These are phyloP conservation scores for Sporothrix brunneoviolacea DNA, from an alignment of 2,329 filamentous ascomycete genomes.

Conservation along the genomic window DNA sequence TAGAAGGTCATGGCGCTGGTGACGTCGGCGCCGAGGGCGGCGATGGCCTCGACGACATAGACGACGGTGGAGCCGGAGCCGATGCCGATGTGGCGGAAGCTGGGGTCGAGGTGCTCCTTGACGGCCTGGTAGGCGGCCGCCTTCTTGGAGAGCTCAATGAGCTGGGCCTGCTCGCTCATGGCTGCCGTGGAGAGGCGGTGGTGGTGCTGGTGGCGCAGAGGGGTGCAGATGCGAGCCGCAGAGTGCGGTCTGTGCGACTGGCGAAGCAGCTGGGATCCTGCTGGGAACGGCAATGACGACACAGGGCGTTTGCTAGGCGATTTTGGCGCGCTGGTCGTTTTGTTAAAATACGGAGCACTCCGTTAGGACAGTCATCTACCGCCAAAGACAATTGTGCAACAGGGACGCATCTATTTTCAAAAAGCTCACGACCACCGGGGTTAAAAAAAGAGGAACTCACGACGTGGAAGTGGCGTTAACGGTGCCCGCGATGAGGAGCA, in stretches of 20 bases:
- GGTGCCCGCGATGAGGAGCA: not conserved
- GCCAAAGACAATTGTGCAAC: too few relatives aligned
- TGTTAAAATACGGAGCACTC: not conserved
- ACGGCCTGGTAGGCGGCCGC: conserved; percentile 69
- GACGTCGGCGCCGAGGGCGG: conserved; percentile 47
- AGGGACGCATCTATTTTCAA: too few relatives aligned
- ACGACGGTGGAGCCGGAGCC: conserved; percentile 76
- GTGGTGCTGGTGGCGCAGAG: not conserved
- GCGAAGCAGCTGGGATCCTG: too few relatives aligned
- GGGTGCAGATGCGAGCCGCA: not conserved
- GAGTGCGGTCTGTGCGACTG: not conserved
- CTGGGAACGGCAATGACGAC: not conserved
- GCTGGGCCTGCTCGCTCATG: conserved; percentile 26
- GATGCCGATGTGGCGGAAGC: conserved; percentile 64
- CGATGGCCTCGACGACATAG: conserved; percentile 79
- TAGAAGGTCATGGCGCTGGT: conserved; percentile 71
- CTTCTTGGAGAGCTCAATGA: conserved; percentile 67
- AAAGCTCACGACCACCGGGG: not conserved
- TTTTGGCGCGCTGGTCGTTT: not conserved
- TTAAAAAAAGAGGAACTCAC: conserved; percentile 5
- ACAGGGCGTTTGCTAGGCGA: not conserved
- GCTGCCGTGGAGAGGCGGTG: conserved; percentile 15
- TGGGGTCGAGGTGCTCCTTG: conserved; percentile 59
- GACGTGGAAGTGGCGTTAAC: conserved; percentile 3
- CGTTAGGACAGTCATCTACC: too few relatives aligned